Evolutionary conservation across 106 monocot species (phyloP).

Genomic region (Triglochin maritima): DNA sequence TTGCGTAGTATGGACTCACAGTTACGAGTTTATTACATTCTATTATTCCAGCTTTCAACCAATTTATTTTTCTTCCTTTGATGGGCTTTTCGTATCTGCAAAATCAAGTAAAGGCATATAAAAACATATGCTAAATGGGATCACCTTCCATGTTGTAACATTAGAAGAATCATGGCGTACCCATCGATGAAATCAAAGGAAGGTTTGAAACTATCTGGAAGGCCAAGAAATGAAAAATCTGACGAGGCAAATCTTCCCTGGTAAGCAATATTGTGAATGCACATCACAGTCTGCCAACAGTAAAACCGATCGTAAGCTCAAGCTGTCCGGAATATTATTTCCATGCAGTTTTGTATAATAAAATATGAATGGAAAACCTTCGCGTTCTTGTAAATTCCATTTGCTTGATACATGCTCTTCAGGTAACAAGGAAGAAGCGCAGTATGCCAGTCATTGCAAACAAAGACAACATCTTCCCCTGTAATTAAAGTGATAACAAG

Average conservation of each 20-base stretch:
- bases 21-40: constrained; percentile 57
- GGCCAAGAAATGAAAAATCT: constrained; percentile 60
- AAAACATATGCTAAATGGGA: background rate
- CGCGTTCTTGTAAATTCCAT: constrained; percentile 66
- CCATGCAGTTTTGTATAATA: no score
- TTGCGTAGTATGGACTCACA: constrained; percentile 77
- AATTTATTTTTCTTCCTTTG: constrained; percentile 90
- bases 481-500: background rate
- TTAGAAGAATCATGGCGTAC: constrained; percentile 15
- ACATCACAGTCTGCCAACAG: constrained; percentile 55
- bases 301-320: background rate
- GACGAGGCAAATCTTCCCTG: constrained; percentile 73
- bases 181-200: constrained; percentile 93
- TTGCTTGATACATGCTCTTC: constrained; percentile 56
- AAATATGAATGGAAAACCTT: constrained; percentile 29
- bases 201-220: constrained; percentile 57
- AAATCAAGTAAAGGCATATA: background rate
- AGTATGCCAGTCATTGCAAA: constrained; percentile 95
- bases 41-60: constrained; percentile 83
- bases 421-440: constrained; percentile 68
- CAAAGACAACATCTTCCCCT: constrained; percentile 91
- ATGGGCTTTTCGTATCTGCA: constrained; percentile 73
- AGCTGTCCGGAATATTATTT: background rate
- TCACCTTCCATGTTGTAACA: background rate
- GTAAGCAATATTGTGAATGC: constrained; percentile 94